Evolutionary conservation across 768 basidiomycete species (phyloP), one percentile per base, ranked within the genome.

Genomic region (Hygrophoropsis aurantiaca): DNA sequence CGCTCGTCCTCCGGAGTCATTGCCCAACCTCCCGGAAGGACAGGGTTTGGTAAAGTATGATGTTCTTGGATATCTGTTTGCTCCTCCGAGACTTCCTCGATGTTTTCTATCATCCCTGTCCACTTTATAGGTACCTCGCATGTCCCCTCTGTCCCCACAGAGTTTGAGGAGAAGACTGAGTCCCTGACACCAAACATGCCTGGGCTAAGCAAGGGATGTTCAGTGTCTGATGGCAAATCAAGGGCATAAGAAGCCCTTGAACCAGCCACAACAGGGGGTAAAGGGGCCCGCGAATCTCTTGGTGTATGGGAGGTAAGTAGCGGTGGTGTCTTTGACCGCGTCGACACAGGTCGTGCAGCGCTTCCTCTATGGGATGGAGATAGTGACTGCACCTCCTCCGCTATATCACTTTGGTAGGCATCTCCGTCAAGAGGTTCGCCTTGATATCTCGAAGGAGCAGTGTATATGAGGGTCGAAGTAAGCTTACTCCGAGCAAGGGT

Each of bases 111-210:
- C 58, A 66, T 44, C 23, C 83, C 84, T 5, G 78, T 78, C 84
- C 83, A 87, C 44, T 79, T 77, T 42, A 84, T 79, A 3, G 83
- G 80, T 34, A 80, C 69, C 25, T 85, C 77, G 13, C 64, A 65
- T 43, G 69, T 75, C 43, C 65, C 64, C 30, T 69, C 77, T 40
- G 69, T 77, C 40, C 62, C 71, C 33, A 65, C 65, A 5, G 74
- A 72, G 49, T 64, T 68, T 20, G 66, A 67, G 15, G 84, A 84
- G 54, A 84, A 74, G 5, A 74, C 76, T 23, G 87, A 87, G 57
- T 87, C 84, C 39, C 86, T 75, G 64, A 61, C 53, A 47, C 65
- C 68, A 46, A 86, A 87, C 23, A 77, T 75, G 18, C 74, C 75
- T 15, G 81, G 69, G 30, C 78, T 73, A 26, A 86, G 74, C 4